Conservation (phyloP, 1,284 basidiomycete species). For the Trichosporon coremiiforme region DNA sequence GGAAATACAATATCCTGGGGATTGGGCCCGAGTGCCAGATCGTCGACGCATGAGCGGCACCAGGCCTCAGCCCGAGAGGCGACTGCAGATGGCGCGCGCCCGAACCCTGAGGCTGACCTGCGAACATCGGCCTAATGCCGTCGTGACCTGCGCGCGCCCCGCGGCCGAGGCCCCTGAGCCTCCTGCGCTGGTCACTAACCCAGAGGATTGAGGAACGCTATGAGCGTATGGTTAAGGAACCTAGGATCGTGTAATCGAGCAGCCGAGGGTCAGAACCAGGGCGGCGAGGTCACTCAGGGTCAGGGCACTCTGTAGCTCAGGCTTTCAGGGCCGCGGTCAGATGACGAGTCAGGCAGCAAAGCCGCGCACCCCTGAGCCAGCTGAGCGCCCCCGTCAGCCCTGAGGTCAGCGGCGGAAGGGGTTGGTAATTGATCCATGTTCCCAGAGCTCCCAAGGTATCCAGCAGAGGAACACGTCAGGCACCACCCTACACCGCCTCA, state of each 20-base stretch:
- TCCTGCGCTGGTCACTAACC: conserved; percentile 7
- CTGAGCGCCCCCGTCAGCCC: too few species aligned
- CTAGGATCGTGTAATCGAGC: conserved; percentile 18
- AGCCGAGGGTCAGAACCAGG: neutral
- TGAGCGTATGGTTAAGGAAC: conserved; percentile 8
- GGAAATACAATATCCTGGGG: conserved; percentile 9
- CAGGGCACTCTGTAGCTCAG: conserved; percentile 5
- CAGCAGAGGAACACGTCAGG: conserved; percentile 7
- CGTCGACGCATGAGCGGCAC: neutral
- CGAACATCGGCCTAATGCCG: conserved; percentile 10
- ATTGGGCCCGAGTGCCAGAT: conserved; percentile 18
- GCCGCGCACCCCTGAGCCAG: too few species aligned
- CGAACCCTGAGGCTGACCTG: conserved; percentile 1
- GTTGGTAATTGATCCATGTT: conserved; percentile 4
- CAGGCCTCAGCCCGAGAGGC: neutral
- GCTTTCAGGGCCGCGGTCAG: neutral
- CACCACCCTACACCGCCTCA: conserved; percentile 13
- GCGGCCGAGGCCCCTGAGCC: too few species aligned
- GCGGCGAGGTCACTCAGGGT: neutral
- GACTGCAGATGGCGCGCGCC: neutral
- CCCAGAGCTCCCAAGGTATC: conserved; percentile 2
- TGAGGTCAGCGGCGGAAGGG: conserved; percentile 16
- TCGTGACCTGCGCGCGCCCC: neutral
- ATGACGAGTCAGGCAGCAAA: conserved; percentile 13
- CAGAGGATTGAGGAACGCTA: neutral